phyloP scores from a whole-genome alignment of 768 basidiomycete genomes.

The Psilocybe cubensis region DNA sequence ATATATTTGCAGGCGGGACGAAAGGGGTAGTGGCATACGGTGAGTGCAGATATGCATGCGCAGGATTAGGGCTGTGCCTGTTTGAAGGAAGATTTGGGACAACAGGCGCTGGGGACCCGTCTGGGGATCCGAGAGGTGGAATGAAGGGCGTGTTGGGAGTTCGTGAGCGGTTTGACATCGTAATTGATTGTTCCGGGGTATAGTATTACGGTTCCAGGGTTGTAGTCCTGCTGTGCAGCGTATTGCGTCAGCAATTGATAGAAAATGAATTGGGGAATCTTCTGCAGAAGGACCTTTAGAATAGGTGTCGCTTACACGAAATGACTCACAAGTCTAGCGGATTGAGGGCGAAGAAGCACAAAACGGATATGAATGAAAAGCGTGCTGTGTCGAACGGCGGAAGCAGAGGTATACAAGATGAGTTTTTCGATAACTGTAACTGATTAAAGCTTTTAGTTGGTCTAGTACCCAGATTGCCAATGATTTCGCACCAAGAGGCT shows the following conservation, averaged over 20 bases:
- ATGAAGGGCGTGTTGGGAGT: conserved; percentile 37
- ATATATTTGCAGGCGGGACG: neutral
- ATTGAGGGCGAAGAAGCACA: conserved; percentile 1
- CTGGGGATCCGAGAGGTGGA: conserved; percentile 43
- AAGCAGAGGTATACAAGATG: neutral
- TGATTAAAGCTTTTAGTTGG: neutral
- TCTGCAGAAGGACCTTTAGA: neutral
- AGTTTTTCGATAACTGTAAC: neutral
- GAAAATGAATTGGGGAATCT: neutral
- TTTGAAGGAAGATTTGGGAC: conserved; percentile 21
- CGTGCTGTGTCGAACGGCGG: neutral
- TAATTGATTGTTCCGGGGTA: conserved; percentile 7
- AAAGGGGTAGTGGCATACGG: conserved; percentile 10
- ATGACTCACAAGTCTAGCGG: conserved; percentile 12
- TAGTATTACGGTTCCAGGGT: conserved; percentile 3
- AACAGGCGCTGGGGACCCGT: conserved; percentile 32
- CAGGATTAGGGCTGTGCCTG: conserved; percentile 26
- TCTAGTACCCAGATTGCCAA: neutral
- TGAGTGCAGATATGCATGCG: conserved; percentile 9
- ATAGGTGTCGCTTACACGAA: neutral
- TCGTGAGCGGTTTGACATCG: conserved; percentile 10
- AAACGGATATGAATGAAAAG: neutral
- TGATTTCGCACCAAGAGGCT: neutral
- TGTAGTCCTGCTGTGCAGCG: neutral
- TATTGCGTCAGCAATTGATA: conserved; percentile 1